Base-by-base conservation (phyloP, 2,329 filamentous ascomycete species). In the Diaporthe batatas region DNA sequence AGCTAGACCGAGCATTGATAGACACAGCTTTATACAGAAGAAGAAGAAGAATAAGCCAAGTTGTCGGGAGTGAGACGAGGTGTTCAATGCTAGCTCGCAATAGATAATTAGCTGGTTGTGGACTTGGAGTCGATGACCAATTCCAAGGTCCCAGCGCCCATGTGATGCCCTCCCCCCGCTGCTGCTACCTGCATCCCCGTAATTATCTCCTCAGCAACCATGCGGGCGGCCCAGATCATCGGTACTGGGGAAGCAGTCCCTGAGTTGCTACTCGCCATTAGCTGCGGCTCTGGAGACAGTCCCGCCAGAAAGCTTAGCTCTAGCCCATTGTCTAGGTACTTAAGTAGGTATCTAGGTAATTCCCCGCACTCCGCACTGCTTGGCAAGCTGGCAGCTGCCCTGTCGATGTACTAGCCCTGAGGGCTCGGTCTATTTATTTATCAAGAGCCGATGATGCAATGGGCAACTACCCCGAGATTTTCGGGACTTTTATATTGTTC, bases 311-410 rank as follows among this genome's bases (percentile, higher is more conserved):
- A 67, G 62, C 62, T 67, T 67, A 53, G 62, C 44, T 21, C 32
- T 67, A 36, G 47, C 39, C 25, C 18, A 23, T 53, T 25, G 5
- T 5, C 29, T n/a, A n/a, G n/a, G n/a, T n/a, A n/a, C n/a, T n/a
- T n/a, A n/a, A 5, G 29, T 29, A 29, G 29, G 29, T 29, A 5
- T 29, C 29, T 29, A n/a, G n/a, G n/a, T n/a, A 53, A 67, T 67
- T 53, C 62, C 62, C 62, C 62, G 62, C 62, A 67, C 62, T 39
- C 62, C 32, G 39, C 12, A 67, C 62, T 51, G 44, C 44, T 67
- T 67, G 47, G 47, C 47, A 47, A 29, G 36, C 21, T 11, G 44
- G 21, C 14, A 11, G 36, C 11, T 39, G 36, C 29, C 29, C 5
- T 2, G 29, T 29, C 29, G 29, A 5, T 29, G 5, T 29, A 29